Base-by-base conservation (phyloP, 371 early-diverging fungal species). In the Amoeboaphelidium occidentale region DNA sequence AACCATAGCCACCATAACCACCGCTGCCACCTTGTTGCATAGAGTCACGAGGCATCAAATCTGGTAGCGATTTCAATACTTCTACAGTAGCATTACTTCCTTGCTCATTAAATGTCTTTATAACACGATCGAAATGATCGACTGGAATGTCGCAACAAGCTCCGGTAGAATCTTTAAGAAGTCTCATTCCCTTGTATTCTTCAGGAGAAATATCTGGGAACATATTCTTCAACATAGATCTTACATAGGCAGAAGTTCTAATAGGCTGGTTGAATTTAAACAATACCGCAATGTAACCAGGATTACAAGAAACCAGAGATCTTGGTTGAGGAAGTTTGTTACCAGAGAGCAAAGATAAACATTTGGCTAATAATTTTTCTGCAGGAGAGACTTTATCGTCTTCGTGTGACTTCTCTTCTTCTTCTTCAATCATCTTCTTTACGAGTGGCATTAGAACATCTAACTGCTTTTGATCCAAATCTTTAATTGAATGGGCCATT, bases 351-450 rank as follows among this genome's bases (percentile, higher is more conserved):
- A 45, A 4, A 17, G 24, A 4, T 4, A 45, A 17, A 45, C 53
- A 87, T 64, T 25, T 82, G 81, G 39, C 91, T 79, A 17, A 73
- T 62, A 27, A 77, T 69, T 42, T 85, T 68, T 43, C 86, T 87
- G 48, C 73, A 68, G 42, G 79, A 71, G 23, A 66, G 54, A 39
- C 69, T 70, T 39, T 39, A 32, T 6, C 17, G 39, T 32, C 39
- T 17, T 10, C 39, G 17, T 32, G 6, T 17, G 17, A 6, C 6
- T 17, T 32, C 6, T 32, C 39, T 17, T 10, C 10, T 10, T 6
- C 17, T 10, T 17, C 39, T 10, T 32, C 39, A 6, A 32, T 32
- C 17, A 45, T 4, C 14, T 26, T 6, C 48, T 39, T n/a, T 10
- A 14, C 23, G 10, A 32, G 10, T 10, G 39, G 39, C 39, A 32